phyloP scores from a whole-genome alignment of 768 basidiomycete genomes.

The Pleurotus cornucopiae region DNA sequence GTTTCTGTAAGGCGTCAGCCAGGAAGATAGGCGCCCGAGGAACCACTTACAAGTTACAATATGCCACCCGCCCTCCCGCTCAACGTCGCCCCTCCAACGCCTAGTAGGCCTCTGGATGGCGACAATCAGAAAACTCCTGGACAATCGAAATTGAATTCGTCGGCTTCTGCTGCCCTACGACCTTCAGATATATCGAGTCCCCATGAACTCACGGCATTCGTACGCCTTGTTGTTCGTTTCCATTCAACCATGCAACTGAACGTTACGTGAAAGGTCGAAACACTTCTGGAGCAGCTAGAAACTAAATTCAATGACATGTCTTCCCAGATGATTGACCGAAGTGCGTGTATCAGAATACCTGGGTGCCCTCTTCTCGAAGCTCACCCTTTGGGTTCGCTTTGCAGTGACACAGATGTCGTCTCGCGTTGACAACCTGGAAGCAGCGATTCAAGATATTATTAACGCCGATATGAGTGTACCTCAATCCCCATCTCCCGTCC shows the following conservation, averaged over 20 bases:
- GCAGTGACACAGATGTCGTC: constrained; percentile 92
- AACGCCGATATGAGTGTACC: constrained; percentile 66
- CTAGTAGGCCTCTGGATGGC: constrained; percentile 37
- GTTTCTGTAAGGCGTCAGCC: background rate
- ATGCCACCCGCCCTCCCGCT: constrained; percentile 57
- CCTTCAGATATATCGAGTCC: constrained; percentile 81
- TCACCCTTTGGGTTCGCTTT: background rate
- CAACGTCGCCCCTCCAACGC: constrained; percentile 54
- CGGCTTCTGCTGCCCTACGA: constrained; percentile 33
- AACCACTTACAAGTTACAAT: background rate
- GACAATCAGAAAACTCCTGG: constrained; percentile 55
- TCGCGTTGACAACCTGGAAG: constrained; percentile 85
- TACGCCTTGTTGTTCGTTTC: constrained; percentile 36
- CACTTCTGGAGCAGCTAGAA: constrained; percentile 84
- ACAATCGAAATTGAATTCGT: constrained; percentile 34
- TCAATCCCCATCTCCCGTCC: constrained; percentile 54
- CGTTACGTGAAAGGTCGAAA: constrained; percentile 64
- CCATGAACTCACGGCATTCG: constrained; percentile 92
- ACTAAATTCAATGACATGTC: constrained; percentile 93
- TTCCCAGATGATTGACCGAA: constrained; percentile 78
- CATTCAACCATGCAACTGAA: constrained; percentile 3
- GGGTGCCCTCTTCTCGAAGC: constrained; percentile 8
- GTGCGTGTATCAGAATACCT: constrained; percentile 37
- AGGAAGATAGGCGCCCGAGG: background rate
- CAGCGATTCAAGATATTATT: constrained; percentile 90